These are phyloP conservation scores for Sphagnum fallax DNA, from an alignment of 228 moss, liverwort and hornwort genomes.

Conservation along the genomic window DNA sequence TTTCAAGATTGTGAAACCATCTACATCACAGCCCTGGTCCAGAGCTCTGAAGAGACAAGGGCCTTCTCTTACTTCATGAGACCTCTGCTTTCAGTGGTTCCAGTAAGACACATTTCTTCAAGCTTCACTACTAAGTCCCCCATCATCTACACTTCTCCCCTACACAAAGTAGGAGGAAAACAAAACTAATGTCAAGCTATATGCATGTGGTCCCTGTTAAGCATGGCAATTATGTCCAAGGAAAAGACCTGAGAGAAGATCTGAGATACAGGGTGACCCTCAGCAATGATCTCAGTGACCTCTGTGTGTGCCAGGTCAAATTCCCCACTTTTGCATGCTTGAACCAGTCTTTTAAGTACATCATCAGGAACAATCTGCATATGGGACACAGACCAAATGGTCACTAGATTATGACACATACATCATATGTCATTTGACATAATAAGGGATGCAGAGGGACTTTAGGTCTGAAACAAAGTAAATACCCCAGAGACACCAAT, in stretches of 20 bases:
- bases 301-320: slow-evolving; percentile 74
- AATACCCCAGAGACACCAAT: slow-evolving; percentile 82
- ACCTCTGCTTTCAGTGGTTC: not conserved
- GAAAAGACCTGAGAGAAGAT: slow-evolving; percentile 66
- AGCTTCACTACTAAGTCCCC: too few relatives aligned
- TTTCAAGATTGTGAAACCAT: not conserved
- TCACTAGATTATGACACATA: not conserved
- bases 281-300: slow-evolving; percentile 79
- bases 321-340: slow-evolving; percentile 85
- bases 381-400: not conserved
- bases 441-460: not conserved
- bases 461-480: slow-evolving; percentile 4
- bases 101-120: not conserved
- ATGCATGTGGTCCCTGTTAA: too few relatives aligned
- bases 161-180: not conserved
- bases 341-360: slow-evolving; percentile 50
- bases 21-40: not conserved
- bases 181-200: not conserved
- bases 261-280: slow-evolving; percentile 80
- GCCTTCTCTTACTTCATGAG: not conserved
- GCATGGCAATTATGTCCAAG: too few relatives aligned
- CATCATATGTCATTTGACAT: too few relatives aligned
- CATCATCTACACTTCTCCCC: too few relatives aligned
- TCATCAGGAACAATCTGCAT: slow-evolving; percentile 72
- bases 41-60: not conserved